Conservation (phyloP, 768 basidiomycete genomes). For the Coprinopsis cinerea region DNA sequence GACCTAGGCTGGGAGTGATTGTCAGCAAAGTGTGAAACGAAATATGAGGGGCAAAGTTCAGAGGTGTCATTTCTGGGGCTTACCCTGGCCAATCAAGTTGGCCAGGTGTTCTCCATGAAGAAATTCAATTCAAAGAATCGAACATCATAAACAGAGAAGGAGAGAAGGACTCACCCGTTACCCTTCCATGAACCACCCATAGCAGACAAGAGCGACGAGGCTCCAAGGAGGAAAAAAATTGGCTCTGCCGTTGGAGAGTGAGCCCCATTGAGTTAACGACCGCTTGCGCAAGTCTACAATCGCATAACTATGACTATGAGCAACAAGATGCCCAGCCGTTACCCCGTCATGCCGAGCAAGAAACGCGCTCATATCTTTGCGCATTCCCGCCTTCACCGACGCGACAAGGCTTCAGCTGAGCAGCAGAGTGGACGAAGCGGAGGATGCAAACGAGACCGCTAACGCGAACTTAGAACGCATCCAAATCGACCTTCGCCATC, state of each 20-base stretch:
- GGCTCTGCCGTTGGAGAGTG: constrained; percentile 64
- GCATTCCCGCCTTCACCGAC: constrained; percentile 39
- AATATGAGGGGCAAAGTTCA: constrained; percentile 25
- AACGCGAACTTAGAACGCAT: constrained; percentile 14
- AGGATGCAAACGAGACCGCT: constrained; percentile 24
- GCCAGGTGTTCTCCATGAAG: constrained; percentile 79
- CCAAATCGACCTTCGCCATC: constrained; percentile 45
- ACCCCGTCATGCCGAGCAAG: constrained; percentile 36
- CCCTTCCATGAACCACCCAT: background rate
- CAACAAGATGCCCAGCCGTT: constrained; percentile 47
- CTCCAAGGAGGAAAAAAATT: constrained; percentile 53
- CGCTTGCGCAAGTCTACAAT: constrained; percentile 44
- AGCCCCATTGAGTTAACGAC: constrained; percentile 88
- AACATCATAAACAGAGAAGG: constrained; percentile 45
- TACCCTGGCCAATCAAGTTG: constrained; percentile 34
- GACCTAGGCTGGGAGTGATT: no score
- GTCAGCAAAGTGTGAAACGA: background rate
- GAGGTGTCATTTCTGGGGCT: constrained; percentile 77
- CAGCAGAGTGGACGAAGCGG: constrained; percentile 57
- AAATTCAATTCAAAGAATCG: constrained; percentile 65
- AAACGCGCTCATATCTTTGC: constrained; percentile 76
- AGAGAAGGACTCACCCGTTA: constrained; percentile 16
- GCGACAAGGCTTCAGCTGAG: constrained; percentile 26
- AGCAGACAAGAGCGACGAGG: constrained; percentile 41
- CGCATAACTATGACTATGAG: constrained; percentile 91